phyloP scores from a whole-genome alignment of 345 rosid species.

The Streptanthus diversifolius region DNA sequence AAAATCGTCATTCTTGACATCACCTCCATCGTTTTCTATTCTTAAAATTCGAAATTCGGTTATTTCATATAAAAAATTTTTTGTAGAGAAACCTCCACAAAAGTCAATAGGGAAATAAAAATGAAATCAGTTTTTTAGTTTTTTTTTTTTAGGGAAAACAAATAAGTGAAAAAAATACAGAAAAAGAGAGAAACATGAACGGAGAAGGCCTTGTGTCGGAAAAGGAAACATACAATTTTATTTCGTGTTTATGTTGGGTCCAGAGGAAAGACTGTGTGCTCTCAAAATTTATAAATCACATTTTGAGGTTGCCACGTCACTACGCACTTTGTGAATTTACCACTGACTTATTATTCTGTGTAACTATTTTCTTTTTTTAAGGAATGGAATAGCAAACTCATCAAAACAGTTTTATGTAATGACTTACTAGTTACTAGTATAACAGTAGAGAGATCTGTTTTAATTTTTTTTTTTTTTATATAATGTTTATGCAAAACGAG shows the following conservation, averaged over 20 bases:
- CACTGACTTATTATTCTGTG: neutral
- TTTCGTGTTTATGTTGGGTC: slow-evolving; percentile 22
- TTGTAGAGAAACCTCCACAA: neutral
- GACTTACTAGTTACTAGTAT: no score
- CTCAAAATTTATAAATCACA: neutral
- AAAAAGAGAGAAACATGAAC: neutral
- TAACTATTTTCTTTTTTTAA: neutral
- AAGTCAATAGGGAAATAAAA: neutral
- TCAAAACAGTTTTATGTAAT: neutral
- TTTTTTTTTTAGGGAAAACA: neutral
- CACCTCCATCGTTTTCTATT: slow-evolving; percentile 25
- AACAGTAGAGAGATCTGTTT: neutral
- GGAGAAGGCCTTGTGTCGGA: slow-evolving; percentile 27
- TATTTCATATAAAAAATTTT: neutral
- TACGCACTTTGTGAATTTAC: slow-evolving; percentile 13
- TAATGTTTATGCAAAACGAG: neutral
- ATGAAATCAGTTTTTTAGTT: neutral
- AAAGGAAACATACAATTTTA: slow-evolving; percentile 30
- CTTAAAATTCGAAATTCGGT: neutral
- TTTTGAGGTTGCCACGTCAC: slow-evolving; percentile 35
- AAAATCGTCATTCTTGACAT: slow-evolving; percentile 47
- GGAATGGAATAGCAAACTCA: neutral
- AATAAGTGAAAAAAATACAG: neutral
- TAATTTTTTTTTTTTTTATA: no score
- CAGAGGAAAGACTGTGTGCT: neutral